phyloP scores from a whole-genome alignment of 352 stramenopile species.

The Plasmopara muralis region DNA sequence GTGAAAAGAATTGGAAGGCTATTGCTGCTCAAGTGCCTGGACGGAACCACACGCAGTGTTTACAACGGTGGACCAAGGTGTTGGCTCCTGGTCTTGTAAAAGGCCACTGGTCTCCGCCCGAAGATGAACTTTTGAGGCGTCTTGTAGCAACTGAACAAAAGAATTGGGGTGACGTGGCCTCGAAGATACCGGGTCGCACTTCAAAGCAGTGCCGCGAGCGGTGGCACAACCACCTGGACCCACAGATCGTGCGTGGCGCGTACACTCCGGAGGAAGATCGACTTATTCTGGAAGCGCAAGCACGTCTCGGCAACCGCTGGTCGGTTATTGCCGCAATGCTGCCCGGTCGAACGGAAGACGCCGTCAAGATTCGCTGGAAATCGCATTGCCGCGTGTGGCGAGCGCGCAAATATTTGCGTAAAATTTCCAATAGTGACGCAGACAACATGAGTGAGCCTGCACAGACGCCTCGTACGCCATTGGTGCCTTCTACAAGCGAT shows the following conservation, averaged over 20 bases:
- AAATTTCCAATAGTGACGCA: constrained; percentile 36
- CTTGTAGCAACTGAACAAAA: constrained; percentile 81
- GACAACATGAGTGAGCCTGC: constrained; percentile 28
- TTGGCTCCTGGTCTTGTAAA: constrained; percentile 83
- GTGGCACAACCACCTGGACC: constrained; percentile 88
- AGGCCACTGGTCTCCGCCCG: constrained; percentile 86
- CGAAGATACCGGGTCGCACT: constrained; percentile 78
- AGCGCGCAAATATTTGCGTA: constrained; percentile 75
- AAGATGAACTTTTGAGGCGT: constrained; percentile 72
- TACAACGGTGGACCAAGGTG: constrained; percentile 90
- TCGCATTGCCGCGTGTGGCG: constrained; percentile 80
- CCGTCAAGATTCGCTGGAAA: constrained; percentile 92
- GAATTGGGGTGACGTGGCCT: constrained; percentile 85
- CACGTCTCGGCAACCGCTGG: constrained; percentile 84
- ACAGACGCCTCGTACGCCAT: constrained; percentile 24
- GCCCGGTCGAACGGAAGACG: constrained; percentile 82
- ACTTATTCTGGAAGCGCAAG: constrained; percentile 82
- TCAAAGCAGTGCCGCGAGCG: constrained; percentile 88
- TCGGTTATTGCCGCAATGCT: constrained; percentile 87
- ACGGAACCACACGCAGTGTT: constrained; percentile 87
- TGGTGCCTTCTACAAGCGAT: constrained; percentile 20
- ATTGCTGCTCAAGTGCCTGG: constrained; percentile 84
- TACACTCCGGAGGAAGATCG: constrained; percentile 87
- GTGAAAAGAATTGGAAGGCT: constrained; percentile 90
- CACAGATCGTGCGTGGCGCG: constrained; percentile 80